Percentiles rank a stretch among this genome's conserved stretches.
Evolutionary conservation across 139 green algal genomes (phyloP).

Genomic region (Micractinium sp.): DNA sequence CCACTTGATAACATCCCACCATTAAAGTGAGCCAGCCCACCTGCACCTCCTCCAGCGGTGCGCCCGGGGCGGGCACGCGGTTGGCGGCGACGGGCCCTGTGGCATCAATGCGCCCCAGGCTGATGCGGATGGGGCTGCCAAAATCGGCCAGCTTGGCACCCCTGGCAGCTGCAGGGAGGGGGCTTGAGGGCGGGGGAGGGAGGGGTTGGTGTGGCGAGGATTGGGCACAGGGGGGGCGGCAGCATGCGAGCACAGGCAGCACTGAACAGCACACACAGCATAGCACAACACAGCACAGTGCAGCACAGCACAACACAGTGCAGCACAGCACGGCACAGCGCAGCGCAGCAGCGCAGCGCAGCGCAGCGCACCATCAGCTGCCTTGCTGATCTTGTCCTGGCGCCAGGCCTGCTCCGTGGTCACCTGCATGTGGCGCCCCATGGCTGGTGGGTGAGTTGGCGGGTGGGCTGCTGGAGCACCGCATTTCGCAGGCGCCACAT

Average conservation of each 20-base stretch:
- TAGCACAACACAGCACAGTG: too few relatives aligned
- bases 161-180: not conserved
- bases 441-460: too few relatives aligned
- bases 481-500: too few relatives aligned
- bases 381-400: conserved; percentile 29
- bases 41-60: conserved; percentile 53
- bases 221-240: too few relatives aligned
- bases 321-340: not conserved
- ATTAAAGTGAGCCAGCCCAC: not conserved
- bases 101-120: conserved; percentile 73
- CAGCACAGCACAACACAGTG: not conserved
- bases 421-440: not conserved
- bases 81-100: conserved; percentile 30
- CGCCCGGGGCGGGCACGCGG: conserved; percentile 45
- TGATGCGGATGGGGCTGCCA: conserved; percentile 17
- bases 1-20: not conserved
- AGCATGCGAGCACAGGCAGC: too few relatives aligned
- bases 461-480: too few relatives aligned
- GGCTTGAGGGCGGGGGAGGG: too few relatives aligned
- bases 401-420: conserved; percentile 7
- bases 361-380: not conserved
- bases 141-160: too few relatives aligned
- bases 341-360: not conserved
- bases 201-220: too few relatives aligned
- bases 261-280: too few relatives aligned